A percentile compares a stretch with the other conserved stretches of the same genome.
These are phyloP conservation scores for Sequoia sempervirens DNA, from an alignment of 75 land plant species.

Conservation along the genomic window DNA sequence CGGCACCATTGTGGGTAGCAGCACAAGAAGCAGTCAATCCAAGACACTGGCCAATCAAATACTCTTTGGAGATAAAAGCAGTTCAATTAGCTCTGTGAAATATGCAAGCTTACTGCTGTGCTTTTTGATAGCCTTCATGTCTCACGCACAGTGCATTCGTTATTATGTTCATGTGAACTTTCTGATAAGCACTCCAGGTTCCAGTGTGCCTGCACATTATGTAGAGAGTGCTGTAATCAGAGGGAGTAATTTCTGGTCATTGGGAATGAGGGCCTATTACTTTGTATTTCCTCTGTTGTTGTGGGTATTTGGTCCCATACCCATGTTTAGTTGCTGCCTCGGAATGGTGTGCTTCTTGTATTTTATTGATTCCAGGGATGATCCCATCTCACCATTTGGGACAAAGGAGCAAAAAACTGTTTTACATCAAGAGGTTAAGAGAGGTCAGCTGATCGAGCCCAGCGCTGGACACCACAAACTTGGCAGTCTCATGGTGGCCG, in stretches of 20 bases:
- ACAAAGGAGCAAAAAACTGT: too few relatives aligned
- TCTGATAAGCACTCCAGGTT: constrained; percentile 42
- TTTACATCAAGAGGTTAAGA: too few relatives aligned
- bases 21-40: constrained; percentile 1
- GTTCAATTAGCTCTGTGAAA: constrained; percentile 13
- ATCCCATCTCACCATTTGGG: constrained; percentile 15
- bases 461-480: too few relatives aligned
- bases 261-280: constrained; percentile 79
- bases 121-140: constrained; percentile 67
- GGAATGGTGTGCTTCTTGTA: constrained; percentile 37
- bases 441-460: too few relatives aligned
- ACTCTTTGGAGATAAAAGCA: constrained; percentile 12
- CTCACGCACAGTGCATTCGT: constrained; percentile 64
- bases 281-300: constrained; percentile 73
- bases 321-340: constrained; percentile 53
- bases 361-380: constrained; percentile 52
- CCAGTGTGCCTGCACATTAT: constrained; percentile 31
- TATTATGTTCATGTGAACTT: constrained; percentile 76
- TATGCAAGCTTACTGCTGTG: constrained; percentile 56
- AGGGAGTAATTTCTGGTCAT: constrained; percentile 72
- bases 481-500: too few relatives aligned
- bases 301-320: constrained; percentile 87
- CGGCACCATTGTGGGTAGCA: constrained; percentile 48
- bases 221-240: constrained; percentile 50
- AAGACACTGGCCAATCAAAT: not conserved